Evolutionary conservation across 345 rosid genomes (phyloP).

Genomic region (Reutealis trisperma): DNA sequence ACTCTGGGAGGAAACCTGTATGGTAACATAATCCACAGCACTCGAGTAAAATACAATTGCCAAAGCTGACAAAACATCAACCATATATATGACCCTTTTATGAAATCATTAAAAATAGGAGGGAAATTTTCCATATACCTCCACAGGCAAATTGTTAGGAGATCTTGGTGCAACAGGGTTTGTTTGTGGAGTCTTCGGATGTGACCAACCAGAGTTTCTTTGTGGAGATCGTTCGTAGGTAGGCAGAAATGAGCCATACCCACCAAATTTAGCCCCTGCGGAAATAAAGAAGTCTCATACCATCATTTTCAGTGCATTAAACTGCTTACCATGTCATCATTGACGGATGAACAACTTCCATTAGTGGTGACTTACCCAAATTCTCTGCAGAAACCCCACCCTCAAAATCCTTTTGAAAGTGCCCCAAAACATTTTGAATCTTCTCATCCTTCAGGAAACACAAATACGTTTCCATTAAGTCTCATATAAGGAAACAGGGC

Average conservation of each 20-base stretch:
- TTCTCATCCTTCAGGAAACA: constrained; percentile 62
- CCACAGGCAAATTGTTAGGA: constrained; percentile 34
- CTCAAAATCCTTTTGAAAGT: constrained; percentile 58
- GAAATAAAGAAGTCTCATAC: constrained; percentile 23
- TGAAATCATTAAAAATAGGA: constrained; percentile 9
- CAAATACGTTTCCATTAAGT: constrained; percentile 27
- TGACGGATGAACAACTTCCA: neutral
- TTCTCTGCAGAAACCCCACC: constrained; percentile 47
- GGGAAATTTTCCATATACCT: constrained; percentile 41
- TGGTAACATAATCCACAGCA: constrained; percentile 23
- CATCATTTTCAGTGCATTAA: constrained; percentile 13
- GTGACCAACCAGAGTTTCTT: constrained; percentile 23
- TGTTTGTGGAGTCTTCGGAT: constrained; percentile 39
- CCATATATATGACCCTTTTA: constrained; percentile 13
- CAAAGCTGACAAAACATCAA: constrained; percentile 10
- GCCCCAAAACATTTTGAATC: constrained; percentile 63
- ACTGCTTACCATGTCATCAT: neutral
- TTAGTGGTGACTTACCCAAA: constrained; percentile 53
- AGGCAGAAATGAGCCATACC: constrained; percentile 78
- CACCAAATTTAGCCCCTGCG: constrained; percentile 59
- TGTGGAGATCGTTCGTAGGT: constrained; percentile 35
- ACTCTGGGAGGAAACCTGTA: constrained; percentile 52
- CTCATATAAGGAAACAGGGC: neutral
- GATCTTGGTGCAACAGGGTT: constrained; percentile 33
- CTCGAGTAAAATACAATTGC: constrained; percentile 24